A percentile compares a stretch with the other conserved stretches of the same genome.
Evolutionary conservation across 1,284 basidiomycete species (phyloP).

Genomic region (Clitocybe nebularis): DNA sequence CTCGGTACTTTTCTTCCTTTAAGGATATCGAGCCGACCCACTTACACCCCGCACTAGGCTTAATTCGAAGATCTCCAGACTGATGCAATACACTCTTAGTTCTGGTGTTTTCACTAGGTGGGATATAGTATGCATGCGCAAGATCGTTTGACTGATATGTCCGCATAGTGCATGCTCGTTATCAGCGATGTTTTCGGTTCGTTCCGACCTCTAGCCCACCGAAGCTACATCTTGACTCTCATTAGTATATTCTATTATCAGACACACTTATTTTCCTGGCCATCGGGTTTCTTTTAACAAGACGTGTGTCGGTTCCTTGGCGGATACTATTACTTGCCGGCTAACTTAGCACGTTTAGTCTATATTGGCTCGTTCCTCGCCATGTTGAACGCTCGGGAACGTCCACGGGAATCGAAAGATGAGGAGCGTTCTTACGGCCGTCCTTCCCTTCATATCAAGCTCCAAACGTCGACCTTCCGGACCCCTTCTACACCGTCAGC

Average conservation of each 20-base stretch:
- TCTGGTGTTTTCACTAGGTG: conserved; percentile 41
- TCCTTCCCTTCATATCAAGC: conserved; percentile 12
- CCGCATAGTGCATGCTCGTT: conserved; percentile 23
- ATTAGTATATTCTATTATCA: conserved; percentile 41
- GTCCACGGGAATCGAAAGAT: conserved; percentile 15
- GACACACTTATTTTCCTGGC: conserved; percentile 46
- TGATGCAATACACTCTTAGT: conserved; percentile 39
- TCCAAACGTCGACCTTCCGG: conserved; percentile 7
- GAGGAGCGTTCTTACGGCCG: conserved; percentile 13
- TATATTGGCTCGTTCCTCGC: conserved; percentile 53
- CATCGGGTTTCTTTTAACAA: conserved; percentile 45
- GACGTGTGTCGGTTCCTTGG: conserved; percentile 32
- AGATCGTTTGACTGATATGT: not conserved
- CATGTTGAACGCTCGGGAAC: conserved; percentile 40
- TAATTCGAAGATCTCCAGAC: conserved; percentile 35
- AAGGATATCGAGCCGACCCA: not conserved
- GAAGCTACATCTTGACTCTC: not conserved
- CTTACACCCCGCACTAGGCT: too few species aligned
- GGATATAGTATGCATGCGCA: not conserved
- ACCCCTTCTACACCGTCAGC: conserved; percentile 3
- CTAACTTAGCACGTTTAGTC: conserved; percentile 25
- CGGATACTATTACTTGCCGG: not conserved
- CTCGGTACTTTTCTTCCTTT: conserved; percentile 22
- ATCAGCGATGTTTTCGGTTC: conserved; percentile 26
- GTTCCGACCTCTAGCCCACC: conserved; percentile 1